Evolutionary conservation across 495 filamentous ascomycete genomes (phyloP), one percentile per base, ranked within the genome.

Genomic region (Xylaria curta): DNA sequence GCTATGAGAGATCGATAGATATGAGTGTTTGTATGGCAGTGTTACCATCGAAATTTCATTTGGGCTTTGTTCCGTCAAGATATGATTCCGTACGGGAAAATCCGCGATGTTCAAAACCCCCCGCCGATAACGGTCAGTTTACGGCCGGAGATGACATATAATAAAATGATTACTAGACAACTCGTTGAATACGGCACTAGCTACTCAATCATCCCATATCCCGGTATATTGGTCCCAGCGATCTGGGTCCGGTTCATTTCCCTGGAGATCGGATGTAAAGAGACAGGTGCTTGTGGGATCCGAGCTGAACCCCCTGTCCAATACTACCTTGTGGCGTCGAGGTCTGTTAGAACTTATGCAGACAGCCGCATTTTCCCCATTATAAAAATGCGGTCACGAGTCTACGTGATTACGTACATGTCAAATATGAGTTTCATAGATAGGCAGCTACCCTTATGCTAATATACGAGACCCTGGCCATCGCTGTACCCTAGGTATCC

Each of bases 161-260:
- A 67, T 54, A 67, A 67, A 67, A 44, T 67, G 65, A 67, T 56
- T 56, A 56, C 47, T 67, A 6, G 65, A 67, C 65, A 53, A 17
- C 12, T 69, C 54, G 28, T 69, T 61, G 1, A 8, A 38, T 26
- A 36, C 4, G 19, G 62, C 62, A n/a, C 62, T 65, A 36, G 46
- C 46, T 53, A 64, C 26, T 19, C 33, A 64, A 46, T 24, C 17
- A 64, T 28, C 60, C 46, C 21, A 70, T 64, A 51, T 19, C 68
- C 60, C 8, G 68, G 51, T 68, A 31, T 59, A 40, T 59, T 61
- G 19, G 68, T 64, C 60, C 68, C 68, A 47, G 60, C 60, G 68
- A 70, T 70, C 68, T 53, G 68, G 68, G 60, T 38, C 68, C 62
- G 40, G 61, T 64, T 70, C 61, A 64, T 64, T 70, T 70, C 60